phyloP scores from a whole-genome alignment of 208 protist species.

The Naegleria fowleri region DNA sequence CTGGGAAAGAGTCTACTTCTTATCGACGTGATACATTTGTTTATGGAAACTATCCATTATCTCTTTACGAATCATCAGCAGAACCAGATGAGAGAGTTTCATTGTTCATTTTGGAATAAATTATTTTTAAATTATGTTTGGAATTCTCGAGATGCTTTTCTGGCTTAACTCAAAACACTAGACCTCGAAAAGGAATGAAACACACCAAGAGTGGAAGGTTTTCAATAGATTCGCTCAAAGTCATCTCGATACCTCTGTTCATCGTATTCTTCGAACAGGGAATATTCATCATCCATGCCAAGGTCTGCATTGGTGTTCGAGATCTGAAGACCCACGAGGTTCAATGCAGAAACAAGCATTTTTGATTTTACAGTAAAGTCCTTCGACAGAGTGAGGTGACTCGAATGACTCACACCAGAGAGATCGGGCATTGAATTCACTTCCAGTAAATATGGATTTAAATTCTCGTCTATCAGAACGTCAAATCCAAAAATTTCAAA shows the following conservation, averaged over 20 bases:
- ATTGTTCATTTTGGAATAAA: too few species aligned
- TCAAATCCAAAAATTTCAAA: conserved; percentile 95
- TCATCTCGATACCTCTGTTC: background rate
- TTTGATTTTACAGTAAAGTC: background rate
- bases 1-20: too few species aligned
- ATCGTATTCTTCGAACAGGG: background rate
- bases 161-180: too few species aligned
- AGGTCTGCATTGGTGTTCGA: background rate
- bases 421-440: conserved; percentile 86
- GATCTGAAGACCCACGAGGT: background rate
- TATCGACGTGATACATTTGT: too few species aligned
- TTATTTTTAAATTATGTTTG: too few species aligned
- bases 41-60: too few species aligned
- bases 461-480: conserved; percentile 80
- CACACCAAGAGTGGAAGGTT: too few species aligned
- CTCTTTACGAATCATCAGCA: too few species aligned
- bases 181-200: too few species aligned
- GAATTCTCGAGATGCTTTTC: too few species aligned
- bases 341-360: background rate
- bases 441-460: conserved; percentile 88
- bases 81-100: too few species aligned
- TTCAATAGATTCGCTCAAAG: background rate
- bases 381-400: too few species aligned
- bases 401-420: background rate
- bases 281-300: background rate